Evolutionary conservation across 2,329 filamentous ascomycete species (phyloP), one percentile per base, ranked within the genome.

Genomic region (Ophiostoma angusticollis): DNA sequence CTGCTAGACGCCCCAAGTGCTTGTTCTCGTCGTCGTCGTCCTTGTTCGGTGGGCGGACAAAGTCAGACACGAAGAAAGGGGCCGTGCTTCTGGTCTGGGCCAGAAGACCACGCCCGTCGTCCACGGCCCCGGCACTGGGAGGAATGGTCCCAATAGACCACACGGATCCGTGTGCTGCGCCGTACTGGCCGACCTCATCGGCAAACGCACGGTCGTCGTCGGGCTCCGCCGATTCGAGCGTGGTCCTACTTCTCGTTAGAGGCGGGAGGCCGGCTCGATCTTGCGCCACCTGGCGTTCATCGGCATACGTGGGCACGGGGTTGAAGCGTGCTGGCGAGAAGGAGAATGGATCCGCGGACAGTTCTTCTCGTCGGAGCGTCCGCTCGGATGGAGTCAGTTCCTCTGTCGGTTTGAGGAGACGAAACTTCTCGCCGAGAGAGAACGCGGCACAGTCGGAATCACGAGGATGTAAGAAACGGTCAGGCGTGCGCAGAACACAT

Each of bases 141-240:
- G 73, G 70, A 9, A 73, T 54, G n/a, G 82, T 80, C 19, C 84
- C 82, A 9, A 91, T 76, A 14, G 76, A 73, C 84, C 84, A 93
- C 14, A 89, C 68, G 9, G 78, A 70, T 3, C 81, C 80, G 45
- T 67, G 61, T 54, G 81, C 87, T 44, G 31, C 17, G 8, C 5
- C 4, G 29, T 16, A 24, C 22, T n/a, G n/a, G n/a, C n/a, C n/a
- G n/a, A n/a, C n/a, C n/a, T 39, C 18, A 38, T 27, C n/a, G 16
- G 16, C 22, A 5, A 12, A n/a, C 6, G 41, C 39, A 2, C 33
- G 17, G 8, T 44, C 41, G 14, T 28, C 37, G 40, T 35, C 42
- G 14, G 31, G 6, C 5, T 39, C 19, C 2, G 41, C 35, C 5
- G 53, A 31, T 0, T 39, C 47, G 25, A 58, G 30, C 35, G 56